Base-by-base conservation (phyloP, 768 basidiomycete species). In the Pleurotus cornucopiae region DNA sequence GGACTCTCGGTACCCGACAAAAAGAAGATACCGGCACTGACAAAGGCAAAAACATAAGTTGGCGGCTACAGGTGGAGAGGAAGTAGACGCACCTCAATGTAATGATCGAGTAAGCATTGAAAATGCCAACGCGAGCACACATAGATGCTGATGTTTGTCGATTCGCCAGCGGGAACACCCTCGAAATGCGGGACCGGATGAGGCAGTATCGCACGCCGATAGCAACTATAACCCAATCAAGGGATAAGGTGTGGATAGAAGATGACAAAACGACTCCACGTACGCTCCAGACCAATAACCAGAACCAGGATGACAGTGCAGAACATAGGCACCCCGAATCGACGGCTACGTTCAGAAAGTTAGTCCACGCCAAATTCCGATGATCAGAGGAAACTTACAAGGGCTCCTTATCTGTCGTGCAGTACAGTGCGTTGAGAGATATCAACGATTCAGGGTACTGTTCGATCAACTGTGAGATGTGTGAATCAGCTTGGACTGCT, bases 371-470 rank as follows among this genome's bases (percentile, higher is more conserved):
- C 49, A 21, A 52, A 39, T 16, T 23, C 34, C 26, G 20, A 23
- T 40, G 18, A 25, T 23, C 54, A 43, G 40, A 9, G 37, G 30
- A 34, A 16, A 66, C 79, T 55, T 56, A 82, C 81, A 74, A 65
- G 45, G 62, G 59, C 38, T 63, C 59, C 7, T 60, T 58, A 18
- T 63, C 59, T n/a, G 73, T 62, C 13, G 73, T 71, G 61, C 83
- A 84, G 66, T 82, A 83, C 44, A 84, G 60, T 30, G 78, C 77
- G 63, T 81, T 82, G 45, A 66, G 55, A 2, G 65, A 63, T 30
- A 61, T 58, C 16, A 73, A 60, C 16, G 62, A 59, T 1, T 64
- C 56, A 5, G 70, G 67, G 48, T 61, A 37, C 39, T 57, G 54
- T 14, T 39, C 34, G n/a, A 49, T 62, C 39, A 67, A 41, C 57